These are phyloP conservation scores for Ceratobasidium sp. DNA, from an alignment of 1,284 basidiomycete species.

Conservation along the genomic window DNA sequence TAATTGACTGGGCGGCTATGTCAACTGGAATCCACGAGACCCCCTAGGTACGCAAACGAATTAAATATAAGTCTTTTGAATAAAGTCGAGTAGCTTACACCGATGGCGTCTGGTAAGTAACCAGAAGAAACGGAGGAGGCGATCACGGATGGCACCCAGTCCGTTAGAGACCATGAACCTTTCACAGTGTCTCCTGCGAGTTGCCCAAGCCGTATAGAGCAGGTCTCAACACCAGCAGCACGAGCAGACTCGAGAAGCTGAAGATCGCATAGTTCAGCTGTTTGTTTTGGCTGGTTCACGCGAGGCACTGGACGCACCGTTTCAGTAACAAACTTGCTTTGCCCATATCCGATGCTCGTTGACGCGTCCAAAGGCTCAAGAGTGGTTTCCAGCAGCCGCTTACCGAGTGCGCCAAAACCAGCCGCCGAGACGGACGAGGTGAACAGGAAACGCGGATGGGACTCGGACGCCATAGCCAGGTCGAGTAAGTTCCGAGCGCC, in stretches of 20 bases:
- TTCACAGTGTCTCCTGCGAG: slow-evolving; percentile 35
- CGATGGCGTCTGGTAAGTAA: neutral
- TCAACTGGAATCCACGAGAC: slow-evolving; percentile 58
- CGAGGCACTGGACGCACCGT: too few species aligned
- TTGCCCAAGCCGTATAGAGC: slow-evolving; percentile 35
- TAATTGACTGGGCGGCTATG: slow-evolving; percentile 54
- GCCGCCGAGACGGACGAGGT: slow-evolving; percentile 41
- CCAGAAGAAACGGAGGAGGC: neutral
- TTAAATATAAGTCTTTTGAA: neutral
- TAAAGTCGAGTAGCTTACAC: neutral
- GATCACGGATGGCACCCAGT: slow-evolving; percentile 44
- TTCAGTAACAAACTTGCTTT: slow-evolving; percentile 46
- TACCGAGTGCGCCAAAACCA: too few species aligned
- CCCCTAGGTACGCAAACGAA: slow-evolving; percentile 47
- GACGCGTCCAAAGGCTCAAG: slow-evolving; percentile 15
- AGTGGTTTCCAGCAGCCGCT: slow-evolving; percentile 7
- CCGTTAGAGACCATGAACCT: slow-evolving; percentile 33
- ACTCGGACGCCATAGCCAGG: slow-evolving; percentile 37
- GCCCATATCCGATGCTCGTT: slow-evolving; percentile 39
- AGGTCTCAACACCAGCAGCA: slow-evolving; percentile 4
- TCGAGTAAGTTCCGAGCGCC: slow-evolving; percentile 44
- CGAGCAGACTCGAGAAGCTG: neutral
- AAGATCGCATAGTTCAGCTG: neutral
- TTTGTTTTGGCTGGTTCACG: too few species aligned
- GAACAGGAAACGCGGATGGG: slow-evolving; percentile 45